A percentile compares a stretch with the other conserved stretches of the same genome.
Evolutionary conservation across 257 asterid genomes (phyloP).

Genomic region (Jacaranda copaia): DNA sequence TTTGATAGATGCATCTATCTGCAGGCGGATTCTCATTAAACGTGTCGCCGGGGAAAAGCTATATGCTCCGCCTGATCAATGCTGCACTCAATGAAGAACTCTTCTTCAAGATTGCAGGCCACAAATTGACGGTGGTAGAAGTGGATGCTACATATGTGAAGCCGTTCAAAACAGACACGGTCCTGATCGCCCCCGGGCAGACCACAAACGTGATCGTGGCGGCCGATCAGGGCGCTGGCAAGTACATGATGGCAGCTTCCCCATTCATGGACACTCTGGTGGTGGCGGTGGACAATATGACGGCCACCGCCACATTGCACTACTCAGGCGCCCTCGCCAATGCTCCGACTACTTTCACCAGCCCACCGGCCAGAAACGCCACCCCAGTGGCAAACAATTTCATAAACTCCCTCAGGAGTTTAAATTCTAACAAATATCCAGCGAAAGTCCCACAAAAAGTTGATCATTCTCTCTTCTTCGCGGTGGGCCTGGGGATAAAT

Average conservation of each 20-base stretch:
- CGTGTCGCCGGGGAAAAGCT: conserved; percentile 75
- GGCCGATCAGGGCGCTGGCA: conserved; percentile 62
- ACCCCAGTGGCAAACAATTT: conserved; percentile 77
- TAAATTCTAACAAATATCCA: conserved; percentile 69
- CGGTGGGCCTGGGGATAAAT: conserved; percentile 74
- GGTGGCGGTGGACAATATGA: conserved; percentile 75
- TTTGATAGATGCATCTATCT: background rate
- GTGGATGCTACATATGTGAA: conserved; percentile 91
- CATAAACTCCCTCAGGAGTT: conserved; percentile 60
- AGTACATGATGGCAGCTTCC: conserved; percentile 78
- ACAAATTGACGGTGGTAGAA: conserved; percentile 80
- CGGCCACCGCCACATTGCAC: conserved; percentile 87
- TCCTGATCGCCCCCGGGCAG: conserved; percentile 83
- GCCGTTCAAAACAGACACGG: conserved; percentile 82
- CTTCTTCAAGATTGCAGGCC: conserved; percentile 90
- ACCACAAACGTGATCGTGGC: conserved; percentile 78
- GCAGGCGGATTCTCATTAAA: conserved; percentile 69
- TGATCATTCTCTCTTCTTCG: conserved; percentile 73
- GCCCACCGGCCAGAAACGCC: conserved; percentile 67
- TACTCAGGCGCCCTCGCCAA: conserved; percentile 66
- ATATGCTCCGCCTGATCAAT: conserved; percentile 81
- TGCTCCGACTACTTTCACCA: conserved; percentile 51
- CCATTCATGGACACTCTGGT: conserved; percentile 75
- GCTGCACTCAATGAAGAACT: conserved; percentile 97
- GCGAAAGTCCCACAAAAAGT: conserved; percentile 72